Evolutionary conservation across 495 filamentous ascomycete species (phyloP), one percentile per base, ranked within the genome.

Genomic region (Halenospora varia): DNA sequence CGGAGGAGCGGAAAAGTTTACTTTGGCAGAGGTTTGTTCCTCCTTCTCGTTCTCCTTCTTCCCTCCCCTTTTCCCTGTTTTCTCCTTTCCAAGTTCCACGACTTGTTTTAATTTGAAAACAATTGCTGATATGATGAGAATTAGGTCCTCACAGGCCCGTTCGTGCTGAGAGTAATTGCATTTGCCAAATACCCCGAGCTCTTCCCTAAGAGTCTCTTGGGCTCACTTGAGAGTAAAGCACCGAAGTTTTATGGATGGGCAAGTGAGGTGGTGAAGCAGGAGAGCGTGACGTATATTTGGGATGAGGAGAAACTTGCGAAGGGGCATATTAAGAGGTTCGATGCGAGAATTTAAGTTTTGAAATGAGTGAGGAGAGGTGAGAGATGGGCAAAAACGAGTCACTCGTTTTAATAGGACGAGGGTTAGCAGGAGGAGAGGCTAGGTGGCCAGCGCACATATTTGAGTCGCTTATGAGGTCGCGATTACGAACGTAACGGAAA

Each of bases 1-100:
- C 72, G 86, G 85, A n/a, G 91, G 90, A 0, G 86, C 83, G 53
- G 75, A 85, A 50, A 85, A 80, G 65, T 62, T 93, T 29, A 93
- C 89, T 1, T 71, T 90, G 25, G 91, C 83, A 13, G 91, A 95
- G 82, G 90, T 91, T 73, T 59, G 75, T 44, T 48, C 24, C 11
- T 45, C 13, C 23, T 52, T 51, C 15, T n/a, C 10, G n/a, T 26
- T 4, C 17, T 2, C 19, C 44, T n/a, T 54, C 15, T 10, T 25
- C 3, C 15, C 35, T 17, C 46, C 2, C 18, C 10, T n/a, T 6
- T 29, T 18, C 10, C 35, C 48, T n/a, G 49, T n/a, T 42, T 13
- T 46, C 29, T 25, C 2, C 19, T 23, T n/a, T 54, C 22, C 10
- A 15, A 45, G 8, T 15, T 40, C 15, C 11, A 15, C 11, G 18